Base-by-base conservation (phyloP, 2,329 filamentous ascomycete genomes). In the Aspergillus sojae region DNA sequence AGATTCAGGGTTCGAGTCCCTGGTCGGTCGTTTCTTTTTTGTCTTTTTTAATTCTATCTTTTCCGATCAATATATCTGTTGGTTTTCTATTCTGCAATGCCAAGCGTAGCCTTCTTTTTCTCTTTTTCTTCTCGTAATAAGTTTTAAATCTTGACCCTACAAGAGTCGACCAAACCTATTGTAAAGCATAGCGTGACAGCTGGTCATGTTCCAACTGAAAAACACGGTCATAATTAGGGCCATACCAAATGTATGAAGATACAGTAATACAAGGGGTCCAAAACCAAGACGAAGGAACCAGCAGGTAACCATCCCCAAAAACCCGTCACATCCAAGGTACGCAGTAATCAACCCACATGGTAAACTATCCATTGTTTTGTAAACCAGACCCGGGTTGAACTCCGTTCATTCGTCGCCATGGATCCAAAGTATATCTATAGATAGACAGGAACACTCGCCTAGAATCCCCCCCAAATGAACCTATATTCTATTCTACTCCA, bases 231-330 rank as follows among this genome's bases (percentile, higher is more conserved):
- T 55, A 21, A 16, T 39, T 55, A 55, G 52, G 21, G 52, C 52
- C 52, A 55, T 55, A 55, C 52, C 32, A 39, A 54, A 39, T 55
- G 52, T 55, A 55, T 36, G 32, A 23, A 55, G 52, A 55, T 55
- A 55, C 52, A 55, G 52, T 55, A 55, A 16, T 55, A 55, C 52
- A 39, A 55, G 32, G 52, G 34, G 26, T 10, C 10, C 52, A 55
- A 55, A 55, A 36, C 52, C 32, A 55, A 39, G 52, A 55, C 30
- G n/a, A 55, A 39, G 30, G 30, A 39, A 55, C 48, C 26, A 53
- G 11, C 52, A 34, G 16, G 50, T 32, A 53, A 53, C 50, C 50
- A 53, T 53, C n/a, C 5, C 52, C 32, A 55, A 53, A 36, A 39
- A 55, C 52, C 48, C 28, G 48, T 52, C 48, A 52, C 48, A 52